These are phyloP conservation scores for Ceratorhiza oryzae-sativae DNA, from an alignment of 1,284 basidiomycete genomes.

Conservation along the genomic window DNA sequence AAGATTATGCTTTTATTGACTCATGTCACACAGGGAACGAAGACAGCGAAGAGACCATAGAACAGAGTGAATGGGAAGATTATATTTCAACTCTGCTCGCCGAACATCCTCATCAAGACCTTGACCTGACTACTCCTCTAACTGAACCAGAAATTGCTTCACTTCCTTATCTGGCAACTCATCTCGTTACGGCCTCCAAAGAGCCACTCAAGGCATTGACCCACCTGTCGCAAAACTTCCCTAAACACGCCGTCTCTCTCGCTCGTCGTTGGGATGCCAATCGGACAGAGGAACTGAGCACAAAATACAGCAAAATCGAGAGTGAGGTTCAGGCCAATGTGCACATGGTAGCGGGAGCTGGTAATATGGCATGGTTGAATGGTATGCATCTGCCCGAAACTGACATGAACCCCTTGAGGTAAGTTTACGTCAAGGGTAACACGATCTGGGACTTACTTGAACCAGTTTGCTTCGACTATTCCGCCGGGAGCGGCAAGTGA, in stretches of 20 bases:
- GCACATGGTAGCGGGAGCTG: constrained; percentile 60
- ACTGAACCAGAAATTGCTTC: constrained; percentile 64
- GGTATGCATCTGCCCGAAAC: constrained; percentile 67
- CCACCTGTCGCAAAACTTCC: constrained; percentile 86
- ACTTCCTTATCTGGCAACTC: constrained; percentile 50
- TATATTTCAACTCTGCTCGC: constrained; percentile 45
- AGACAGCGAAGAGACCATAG: constrained; percentile 52
- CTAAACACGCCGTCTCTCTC: constrained; percentile 77
- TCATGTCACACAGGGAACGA: constrained; percentile 10
- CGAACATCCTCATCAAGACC: constrained; percentile 52
- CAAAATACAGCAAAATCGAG: constrained; percentile 54
- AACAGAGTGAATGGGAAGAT: constrained; percentile 51
- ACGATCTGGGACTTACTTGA: neutral
- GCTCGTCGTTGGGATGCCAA: constrained; percentile 59
- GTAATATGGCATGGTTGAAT: constrained; percentile 77
- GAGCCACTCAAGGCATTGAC: constrained; percentile 69
- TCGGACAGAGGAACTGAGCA: constrained; percentile 57
- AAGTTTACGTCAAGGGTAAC: constrained; percentile 43
- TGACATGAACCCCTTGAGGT: constrained; percentile 76
- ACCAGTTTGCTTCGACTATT: constrained; percentile 70
- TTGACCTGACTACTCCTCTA: constrained; percentile 65
- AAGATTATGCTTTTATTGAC: neutral
- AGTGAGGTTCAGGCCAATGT: constrained; percentile 68
- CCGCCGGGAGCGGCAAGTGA: constrained; percentile 73
- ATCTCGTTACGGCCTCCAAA: constrained; percentile 69